Percentiles rank a stretch among this genome's conserved stretches.
Evolutionary conservation across 495 filamentous ascomycete species (phyloP).

Genomic region (Penicillium bovifimosum): DNA sequence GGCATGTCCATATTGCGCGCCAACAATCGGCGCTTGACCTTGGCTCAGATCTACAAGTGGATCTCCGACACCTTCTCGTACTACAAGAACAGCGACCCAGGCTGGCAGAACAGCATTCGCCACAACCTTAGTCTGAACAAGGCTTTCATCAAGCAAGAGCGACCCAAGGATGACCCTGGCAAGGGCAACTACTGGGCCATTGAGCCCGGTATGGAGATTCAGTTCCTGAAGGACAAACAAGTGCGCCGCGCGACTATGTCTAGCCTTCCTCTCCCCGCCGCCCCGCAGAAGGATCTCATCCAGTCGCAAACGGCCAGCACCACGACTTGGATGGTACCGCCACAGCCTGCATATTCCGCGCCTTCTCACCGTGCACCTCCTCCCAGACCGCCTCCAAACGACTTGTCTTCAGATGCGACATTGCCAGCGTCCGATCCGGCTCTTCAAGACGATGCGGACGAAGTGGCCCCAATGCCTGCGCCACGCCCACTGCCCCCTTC

Average conservation of each 20-base stretch:
- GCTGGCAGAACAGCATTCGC: slow-evolving; percentile 98
- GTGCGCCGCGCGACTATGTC: slow-evolving; percentile 51
- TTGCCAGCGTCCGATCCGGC: slow-evolving; percentile 79
- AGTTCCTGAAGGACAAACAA: slow-evolving; percentile 83
- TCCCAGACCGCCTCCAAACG: slow-evolving; percentile 31
- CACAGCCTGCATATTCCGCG: slow-evolving; percentile 22
- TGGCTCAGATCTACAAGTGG: slow-evolving; percentile 99
- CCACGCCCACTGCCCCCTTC: slow-evolving; percentile 42
- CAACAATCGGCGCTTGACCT: slow-evolving; percentile 73
- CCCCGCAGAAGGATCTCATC: slow-evolving; percentile 30
- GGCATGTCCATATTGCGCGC: slow-evolving; percentile 94
- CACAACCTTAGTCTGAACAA: slow-evolving; percentile 98
- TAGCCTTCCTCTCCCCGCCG: slow-evolving; percentile 37
- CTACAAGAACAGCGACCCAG: slow-evolving; percentile 75
- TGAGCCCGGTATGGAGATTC: slow-evolving; percentile 75
- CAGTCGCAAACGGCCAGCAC: slow-evolving; percentile 28
- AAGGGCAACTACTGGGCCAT: slow-evolving; percentile 99
- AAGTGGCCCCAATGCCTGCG: slow-evolving; percentile 30
- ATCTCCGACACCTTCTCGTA: slow-evolving; percentile 89
- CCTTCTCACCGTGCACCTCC: slow-evolving; percentile 8
- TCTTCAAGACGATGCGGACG: slow-evolving; percentile 59
- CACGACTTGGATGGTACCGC: slow-evolving; percentile 40
- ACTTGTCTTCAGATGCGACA: slow-evolving; percentile 92
- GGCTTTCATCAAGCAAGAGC: slow-evolving; percentile 91
- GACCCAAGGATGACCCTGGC: slow-evolving; percentile 94